Evolutionary conservation across 2,329 filamentous ascomycete genomes (phyloP).

Genomic region (Tolypocladium ophioglossoides): DNA sequence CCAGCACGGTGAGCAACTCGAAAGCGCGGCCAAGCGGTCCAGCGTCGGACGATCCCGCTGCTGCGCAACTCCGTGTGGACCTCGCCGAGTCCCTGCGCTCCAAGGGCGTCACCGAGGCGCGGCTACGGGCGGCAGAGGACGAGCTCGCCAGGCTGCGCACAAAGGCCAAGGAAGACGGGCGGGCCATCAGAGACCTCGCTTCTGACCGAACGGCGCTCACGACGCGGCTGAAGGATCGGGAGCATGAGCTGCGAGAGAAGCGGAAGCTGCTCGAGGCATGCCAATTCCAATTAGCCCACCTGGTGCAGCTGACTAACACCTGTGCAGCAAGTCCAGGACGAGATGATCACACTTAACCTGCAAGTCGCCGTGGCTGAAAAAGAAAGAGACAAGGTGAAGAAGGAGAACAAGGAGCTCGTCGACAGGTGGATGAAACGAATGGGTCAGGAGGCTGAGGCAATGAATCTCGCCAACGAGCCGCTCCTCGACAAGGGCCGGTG

Average conservation of each 20-base stretch:
- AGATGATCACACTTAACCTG: constrained; percentile 78
- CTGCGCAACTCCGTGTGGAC: constrained; percentile 52
- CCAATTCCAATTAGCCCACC: background rate
- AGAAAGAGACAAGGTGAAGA: constrained; percentile 57
- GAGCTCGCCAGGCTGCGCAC: constrained; percentile 55
- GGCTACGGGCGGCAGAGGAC: constrained; percentile 49
- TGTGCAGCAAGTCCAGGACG: constrained; percentile 71
- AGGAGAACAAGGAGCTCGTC: constrained; percentile 81
- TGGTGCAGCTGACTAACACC: constrained; percentile 9
- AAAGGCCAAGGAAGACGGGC: constrained; percentile 48
- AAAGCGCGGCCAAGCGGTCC: constrained; percentile 4
- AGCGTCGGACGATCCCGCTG: constrained; percentile 18
- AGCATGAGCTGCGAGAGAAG: constrained; percentile 79
- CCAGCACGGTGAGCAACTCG: constrained; percentile 3
- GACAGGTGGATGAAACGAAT: constrained; percentile 87
- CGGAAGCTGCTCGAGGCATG: constrained; percentile 64
- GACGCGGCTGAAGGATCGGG: constrained; percentile 63
- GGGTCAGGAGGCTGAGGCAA: constrained; percentile 74
- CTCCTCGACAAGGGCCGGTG: constrained; percentile 15
- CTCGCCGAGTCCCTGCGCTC: constrained; percentile 68
- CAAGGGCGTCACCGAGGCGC: constrained; percentile 54
- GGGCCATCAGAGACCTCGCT: constrained; percentile 50
- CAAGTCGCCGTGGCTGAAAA: constrained; percentile 82
- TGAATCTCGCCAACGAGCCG: constrained; percentile 60
- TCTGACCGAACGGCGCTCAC: constrained; percentile 51